These are phyloP conservation scores for Carpinus fangiana DNA, from an alignment of 306 rosid species.

Conservation along the genomic window DNA sequence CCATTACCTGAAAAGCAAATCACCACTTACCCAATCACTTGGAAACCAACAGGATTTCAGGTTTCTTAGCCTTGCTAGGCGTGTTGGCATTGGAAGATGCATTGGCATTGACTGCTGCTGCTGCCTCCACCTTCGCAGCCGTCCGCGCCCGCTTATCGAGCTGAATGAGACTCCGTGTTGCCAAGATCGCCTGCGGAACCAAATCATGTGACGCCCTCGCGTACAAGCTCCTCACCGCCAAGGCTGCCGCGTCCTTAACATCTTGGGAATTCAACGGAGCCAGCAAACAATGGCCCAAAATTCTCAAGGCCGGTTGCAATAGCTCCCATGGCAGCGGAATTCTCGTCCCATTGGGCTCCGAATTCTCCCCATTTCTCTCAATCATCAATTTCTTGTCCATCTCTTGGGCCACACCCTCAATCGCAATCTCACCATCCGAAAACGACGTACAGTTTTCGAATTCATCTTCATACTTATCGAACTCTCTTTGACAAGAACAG, in stretches of 20 bases:
- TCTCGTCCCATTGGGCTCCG: conserved; percentile 47
- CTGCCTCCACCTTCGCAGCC: conserved; percentile 39
- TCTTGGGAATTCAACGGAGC: conserved; percentile 79
- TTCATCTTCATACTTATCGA: conserved; percentile 36
- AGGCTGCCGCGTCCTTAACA: conserved; percentile 68
- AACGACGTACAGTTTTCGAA: conserved; percentile 30
- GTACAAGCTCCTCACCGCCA: conserved; percentile 66
- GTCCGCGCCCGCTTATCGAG: conserved; percentile 67
- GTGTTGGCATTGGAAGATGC: conserved; percentile 71
- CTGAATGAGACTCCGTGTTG: conserved; percentile 84
- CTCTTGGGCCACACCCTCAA: conserved; percentile 43
- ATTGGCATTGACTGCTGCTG: conserved; percentile 28
- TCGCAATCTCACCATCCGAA: conserved; percentile 35
- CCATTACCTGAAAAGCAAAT: conserved; percentile 40
- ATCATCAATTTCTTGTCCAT: conserved; percentile 49
- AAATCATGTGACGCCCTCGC: conserved; percentile 91
- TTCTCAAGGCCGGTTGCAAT: conserved; percentile 78
- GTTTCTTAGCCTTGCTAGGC: conserved; percentile 82
- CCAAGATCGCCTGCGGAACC: conserved; percentile 87
- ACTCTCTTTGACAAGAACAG: conserved; percentile 60
- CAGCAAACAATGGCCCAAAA: conserved; percentile 85
- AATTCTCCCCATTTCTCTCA: conserved; percentile 29
- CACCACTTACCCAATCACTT: conserved; percentile 47
- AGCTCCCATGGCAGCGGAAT: conserved; percentile 97
- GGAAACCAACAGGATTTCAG: conserved; percentile 81